These are phyloP conservation scores for Lotus japonicus DNA, from an alignment of 306 rosid genomes.

Conservation along the genomic window DNA sequence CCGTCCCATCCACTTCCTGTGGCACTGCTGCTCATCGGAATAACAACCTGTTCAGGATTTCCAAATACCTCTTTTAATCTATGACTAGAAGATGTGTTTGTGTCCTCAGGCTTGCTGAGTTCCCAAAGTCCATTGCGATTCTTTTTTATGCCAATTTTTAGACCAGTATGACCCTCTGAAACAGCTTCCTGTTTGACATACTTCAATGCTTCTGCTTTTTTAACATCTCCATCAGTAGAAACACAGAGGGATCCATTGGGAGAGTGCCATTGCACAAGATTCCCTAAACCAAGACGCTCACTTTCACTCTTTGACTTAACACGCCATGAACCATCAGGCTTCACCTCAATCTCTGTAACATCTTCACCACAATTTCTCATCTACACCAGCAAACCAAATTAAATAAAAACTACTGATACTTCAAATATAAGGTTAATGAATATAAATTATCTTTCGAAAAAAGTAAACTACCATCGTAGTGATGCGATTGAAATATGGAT, in stretches of 20 bases:
- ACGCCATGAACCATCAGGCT: constrained; percentile 99
- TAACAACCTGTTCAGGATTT: constrained; percentile 60
- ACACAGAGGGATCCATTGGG: constrained; percentile 58
- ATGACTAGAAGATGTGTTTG: constrained; percentile 57
- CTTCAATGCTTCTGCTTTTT: constrained; percentile 53
- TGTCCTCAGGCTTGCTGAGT: constrained; percentile 71
- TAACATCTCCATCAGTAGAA: constrained; percentile 36
- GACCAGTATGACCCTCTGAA: constrained; percentile 71
- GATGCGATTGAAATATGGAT: constrained; percentile 89
- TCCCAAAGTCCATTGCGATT: constrained; percentile 85
- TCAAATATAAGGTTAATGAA: constrained; percentile 1
- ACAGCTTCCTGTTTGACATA: constrained; percentile 85
- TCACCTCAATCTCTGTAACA: constrained; percentile 87
- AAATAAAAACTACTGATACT: constrained; percentile 3
- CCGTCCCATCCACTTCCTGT: constrained; percentile 88
- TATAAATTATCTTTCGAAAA: not conserved
- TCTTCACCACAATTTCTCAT: constrained; percentile 86
- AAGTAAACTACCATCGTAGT: constrained; percentile 53
- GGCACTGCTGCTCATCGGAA: constrained; percentile 97
- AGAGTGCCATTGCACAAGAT: constrained; percentile 66
- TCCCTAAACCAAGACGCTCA: constrained; percentile 76
- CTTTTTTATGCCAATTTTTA: constrained; percentile 80
- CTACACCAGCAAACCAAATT: constrained; percentile 38
- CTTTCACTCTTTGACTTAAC: constrained; percentile 74
- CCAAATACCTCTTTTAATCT: constrained; percentile 57